Percentiles rank a stretch among this genome's conserved stretches.
Evolutionary conservation across 768 basidiomycete species (phyloP).

Genomic region (Pleurotus giganteus): DNA sequence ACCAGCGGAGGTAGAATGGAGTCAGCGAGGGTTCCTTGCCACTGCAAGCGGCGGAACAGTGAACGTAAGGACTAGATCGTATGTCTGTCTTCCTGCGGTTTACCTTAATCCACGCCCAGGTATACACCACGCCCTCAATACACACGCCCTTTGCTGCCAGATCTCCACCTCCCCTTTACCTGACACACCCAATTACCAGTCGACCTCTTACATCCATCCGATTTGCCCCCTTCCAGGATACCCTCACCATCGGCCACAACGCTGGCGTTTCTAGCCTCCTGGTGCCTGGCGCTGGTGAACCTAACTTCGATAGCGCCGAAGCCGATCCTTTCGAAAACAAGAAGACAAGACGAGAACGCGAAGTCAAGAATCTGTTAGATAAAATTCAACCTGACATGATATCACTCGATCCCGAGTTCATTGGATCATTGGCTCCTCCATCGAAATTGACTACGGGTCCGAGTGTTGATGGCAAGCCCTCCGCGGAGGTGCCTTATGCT

Average conservation of each 20-base stretch:
- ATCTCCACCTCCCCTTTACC: slow-evolving; percentile 74
- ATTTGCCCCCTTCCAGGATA: slow-evolving; percentile 90
- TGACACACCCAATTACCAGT: slow-evolving; percentile 83
- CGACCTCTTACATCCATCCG: slow-evolving; percentile 71
- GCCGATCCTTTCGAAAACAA: slow-evolving; percentile 93
- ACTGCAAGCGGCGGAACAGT: slow-evolving; percentile 83
- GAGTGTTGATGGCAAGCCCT: slow-evolving; percentile 36
- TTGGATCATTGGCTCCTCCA: slow-evolving; percentile 66
- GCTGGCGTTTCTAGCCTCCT: slow-evolving; percentile 81
- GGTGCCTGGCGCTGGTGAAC: slow-evolving; percentile 90
- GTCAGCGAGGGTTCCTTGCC: slow-evolving; percentile 77
- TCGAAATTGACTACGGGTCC: slow-evolving; percentile 55
- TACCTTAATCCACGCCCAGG: slow-evolving; percentile 35
- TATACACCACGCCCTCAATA: slow-evolving; percentile 71
- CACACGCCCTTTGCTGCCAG: slow-evolving; percentile 49
- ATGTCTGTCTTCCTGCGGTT: background rate
- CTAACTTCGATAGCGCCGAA: slow-evolving; percentile 91
- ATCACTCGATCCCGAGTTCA: slow-evolving; percentile 72
- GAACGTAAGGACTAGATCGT: slow-evolving; percentile 51
- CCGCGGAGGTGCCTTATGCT: slow-evolving; percentile 56
- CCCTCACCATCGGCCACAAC: slow-evolving; percentile 76
- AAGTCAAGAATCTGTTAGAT: slow-evolving; percentile 87
- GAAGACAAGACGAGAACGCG: slow-evolving; percentile 79
- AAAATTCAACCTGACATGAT: slow-evolving; percentile 97
- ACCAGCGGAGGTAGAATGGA: slow-evolving; percentile 76